Base-by-base conservation (phyloP, 1,284 basidiomycete species). In the Cutaneotrichosporon mucoides region DNA sequence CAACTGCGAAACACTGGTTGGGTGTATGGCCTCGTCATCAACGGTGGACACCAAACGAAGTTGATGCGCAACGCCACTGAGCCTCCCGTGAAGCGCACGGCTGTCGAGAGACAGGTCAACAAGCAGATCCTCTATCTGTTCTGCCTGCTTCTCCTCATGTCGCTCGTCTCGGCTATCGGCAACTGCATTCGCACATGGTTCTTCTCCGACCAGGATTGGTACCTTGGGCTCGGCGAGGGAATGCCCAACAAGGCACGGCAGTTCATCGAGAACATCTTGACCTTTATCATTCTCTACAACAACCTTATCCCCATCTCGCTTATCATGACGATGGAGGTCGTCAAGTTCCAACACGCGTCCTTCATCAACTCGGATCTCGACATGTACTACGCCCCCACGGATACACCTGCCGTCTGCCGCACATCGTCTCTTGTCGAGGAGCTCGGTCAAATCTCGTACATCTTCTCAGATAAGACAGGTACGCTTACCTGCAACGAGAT, bases 251-350 rank as follows among this genome's bases (percentile, higher is more conserved):
- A 76, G 64, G 91, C 87, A 36, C 87, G 84, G 68, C 83, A 82
- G 53, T 93, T 93, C 74, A 82, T 89, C 51, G 89, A 92, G 84
- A 95, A 98, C 76, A 92, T 99, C 61, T 82, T 99, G 49, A 99
- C 96, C 1, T 99, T 98, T 80, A 92, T 99, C 79, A 97, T 99
- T 75, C 84, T 97, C 43, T 97, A 98, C 83, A 99, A 98, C 83
- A 99, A 99, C 80, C 82, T 99, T 68, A 98, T 99, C 65, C 96
- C 96, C 6, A 99, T 99, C 73, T 99, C 95, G 61, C 86, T 99
- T 66, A 96, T 99, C 73, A 95, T 99, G 71, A 98, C 96, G 1
- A 98, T 99, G 88, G 96, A 99, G 80, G 89, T 99, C 35, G 96
- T 99, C 81, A 98, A 98, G 77, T 98, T 89, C 72, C 92, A 97